These are phyloP conservation scores for Blepharisma stoltei DNA, from an alignment of 73 alveolate genomes.

Conservation along the genomic window DNA sequence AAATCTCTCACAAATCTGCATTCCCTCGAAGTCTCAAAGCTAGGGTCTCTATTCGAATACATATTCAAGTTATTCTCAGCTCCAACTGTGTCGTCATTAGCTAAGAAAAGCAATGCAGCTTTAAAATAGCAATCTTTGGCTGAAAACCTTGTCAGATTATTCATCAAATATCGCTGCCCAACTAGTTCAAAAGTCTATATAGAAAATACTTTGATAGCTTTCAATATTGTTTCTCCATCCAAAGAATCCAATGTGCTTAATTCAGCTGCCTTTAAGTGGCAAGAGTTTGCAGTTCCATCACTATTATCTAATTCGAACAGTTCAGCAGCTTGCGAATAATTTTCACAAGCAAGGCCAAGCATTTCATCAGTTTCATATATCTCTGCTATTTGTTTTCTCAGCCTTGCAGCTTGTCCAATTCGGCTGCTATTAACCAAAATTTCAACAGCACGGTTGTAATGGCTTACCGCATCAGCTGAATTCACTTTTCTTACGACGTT, in stretches of 20 bases:
- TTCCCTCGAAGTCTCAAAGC: constrained; percentile 76
- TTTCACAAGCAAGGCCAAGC: constrained; percentile 62
- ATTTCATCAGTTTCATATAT: constrained; percentile 60
- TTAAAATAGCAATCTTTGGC: constrained; percentile 78
- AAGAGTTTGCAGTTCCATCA: constrained; percentile 57
- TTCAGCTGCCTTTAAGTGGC: constrained; percentile 71
- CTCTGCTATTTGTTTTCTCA: constrained; percentile 68
- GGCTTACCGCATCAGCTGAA: constrained; percentile 38
- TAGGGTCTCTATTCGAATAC: constrained; percentile 69
- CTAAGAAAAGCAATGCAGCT: constrained; percentile 57
- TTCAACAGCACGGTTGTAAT: constrained; percentile 55
- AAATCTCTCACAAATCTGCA: constrained; percentile 44
- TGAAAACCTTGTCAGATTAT: constrained; percentile 57
- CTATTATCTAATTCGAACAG: constrained; percentile 64
- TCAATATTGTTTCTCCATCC: constrained; percentile 48
- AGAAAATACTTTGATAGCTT: constrained; percentile 46
- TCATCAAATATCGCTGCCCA: constrained; percentile 62
- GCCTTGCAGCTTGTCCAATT: constrained; percentile 67
- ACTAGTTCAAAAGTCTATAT: constrained; percentile 58
- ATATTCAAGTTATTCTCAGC: constrained; percentile 60
- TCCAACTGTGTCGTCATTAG: constrained; percentile 75
- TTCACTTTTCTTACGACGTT: constrained; percentile 53
- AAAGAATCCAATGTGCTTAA: constrained; percentile 54
- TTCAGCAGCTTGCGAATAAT: constrained; percentile 73
- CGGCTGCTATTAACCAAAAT: constrained; percentile 46